Evolutionary conservation across 2,329 filamentous ascomycete species (phyloP).

Genomic region (Xenosphaeropsis pyriputrescens): DNA sequence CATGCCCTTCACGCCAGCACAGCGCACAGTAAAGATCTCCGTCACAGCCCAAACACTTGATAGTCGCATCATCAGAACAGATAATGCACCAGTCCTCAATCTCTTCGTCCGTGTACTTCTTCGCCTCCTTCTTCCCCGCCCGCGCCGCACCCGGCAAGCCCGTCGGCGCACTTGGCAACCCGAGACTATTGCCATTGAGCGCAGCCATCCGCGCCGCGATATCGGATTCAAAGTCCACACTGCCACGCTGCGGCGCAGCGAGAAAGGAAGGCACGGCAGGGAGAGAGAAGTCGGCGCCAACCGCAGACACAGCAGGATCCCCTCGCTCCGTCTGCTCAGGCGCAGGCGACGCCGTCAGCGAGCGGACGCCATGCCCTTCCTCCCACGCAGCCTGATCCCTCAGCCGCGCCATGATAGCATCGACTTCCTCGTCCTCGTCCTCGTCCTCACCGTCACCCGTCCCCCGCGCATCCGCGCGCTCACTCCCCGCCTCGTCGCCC

Average conservation of each 20-base stretch:
- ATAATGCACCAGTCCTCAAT: constrained; percentile 69
- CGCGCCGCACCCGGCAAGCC: constrained; percentile 9
- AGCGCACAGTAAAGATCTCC: constrained; percentile 58
- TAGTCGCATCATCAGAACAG: constrained; percentile 62
- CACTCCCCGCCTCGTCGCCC: constrained; percentile 26
- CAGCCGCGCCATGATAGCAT: too few relatives aligned
- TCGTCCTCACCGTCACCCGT: constrained; percentile 6
- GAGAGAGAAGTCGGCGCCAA: constrained; percentile 8
- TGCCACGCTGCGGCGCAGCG: constrained; percentile 6
- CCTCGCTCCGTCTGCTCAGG: too few relatives aligned
- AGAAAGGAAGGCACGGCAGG: constrained; percentile 10
- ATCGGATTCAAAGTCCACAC: constrained; percentile 12
- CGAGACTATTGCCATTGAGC: constrained; percentile 10
- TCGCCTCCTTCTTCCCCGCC: constrained; percentile 4
- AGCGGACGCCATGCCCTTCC: too few relatives aligned
- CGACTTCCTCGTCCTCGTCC: constrained; percentile 1
- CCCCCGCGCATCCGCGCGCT: constrained; percentile 19
- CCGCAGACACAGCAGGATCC: too few relatives aligned
- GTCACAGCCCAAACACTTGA: constrained; percentile 60
- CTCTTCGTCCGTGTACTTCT: constrained; percentile 50
- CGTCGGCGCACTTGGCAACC: constrained; percentile 16
- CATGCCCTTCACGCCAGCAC: constrained; percentile 75
- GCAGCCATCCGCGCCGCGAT: constrained; percentile 16
- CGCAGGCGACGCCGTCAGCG: too few relatives aligned
- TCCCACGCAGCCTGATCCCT: too few relatives aligned